Conservation (phyloP, 768 basidiomycete species). For the Mrakia blollopis region DNA sequence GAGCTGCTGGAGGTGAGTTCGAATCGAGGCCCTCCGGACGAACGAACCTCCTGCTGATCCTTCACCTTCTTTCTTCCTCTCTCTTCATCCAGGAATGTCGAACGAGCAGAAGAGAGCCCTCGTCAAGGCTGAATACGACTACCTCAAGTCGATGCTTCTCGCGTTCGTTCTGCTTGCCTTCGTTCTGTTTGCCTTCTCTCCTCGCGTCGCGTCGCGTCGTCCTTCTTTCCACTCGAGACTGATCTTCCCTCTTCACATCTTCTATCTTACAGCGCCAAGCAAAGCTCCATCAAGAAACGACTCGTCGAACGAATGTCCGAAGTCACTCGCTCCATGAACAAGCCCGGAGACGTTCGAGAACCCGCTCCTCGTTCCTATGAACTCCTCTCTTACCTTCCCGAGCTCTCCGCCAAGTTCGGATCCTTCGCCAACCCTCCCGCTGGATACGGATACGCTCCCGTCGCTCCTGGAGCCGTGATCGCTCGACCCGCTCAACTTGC, state of each 20-base stretch:
- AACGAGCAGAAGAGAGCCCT: constrained; percentile 16
- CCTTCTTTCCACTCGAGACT: no score
- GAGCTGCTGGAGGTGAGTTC: not conserved
- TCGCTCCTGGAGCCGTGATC: not conserved
- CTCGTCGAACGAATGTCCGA: constrained; percentile 11
- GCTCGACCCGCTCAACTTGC: not conserved
- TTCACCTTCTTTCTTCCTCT: not conserved
- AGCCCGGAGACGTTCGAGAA: not conserved
- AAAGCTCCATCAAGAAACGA: not conserved
- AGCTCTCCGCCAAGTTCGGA: constrained; percentile 8
- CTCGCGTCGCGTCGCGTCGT: not conserved
- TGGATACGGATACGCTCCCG: not conserved
- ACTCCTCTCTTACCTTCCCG: constrained; percentile 7
- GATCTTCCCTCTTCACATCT: not conserved
- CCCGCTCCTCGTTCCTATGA: constrained; percentile 2
- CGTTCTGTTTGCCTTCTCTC: not conserved
- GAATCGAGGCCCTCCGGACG: not conserved
- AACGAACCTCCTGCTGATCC: not conserved
- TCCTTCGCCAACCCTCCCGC: constrained; percentile 7
- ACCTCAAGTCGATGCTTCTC: constrained; percentile 3
- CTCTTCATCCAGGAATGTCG: not conserved
- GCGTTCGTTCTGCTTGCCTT: constrained; percentile 12
- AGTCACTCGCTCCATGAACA: not conserved
- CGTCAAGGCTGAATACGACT: constrained; percentile 9
- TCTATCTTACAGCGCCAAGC: not conserved